A percentile compares a stretch with the other conserved stretches of the same genome.
Conservation (phyloP, 306 rosid genomes). For the Cyamopsis tetragonoloba region DNA sequence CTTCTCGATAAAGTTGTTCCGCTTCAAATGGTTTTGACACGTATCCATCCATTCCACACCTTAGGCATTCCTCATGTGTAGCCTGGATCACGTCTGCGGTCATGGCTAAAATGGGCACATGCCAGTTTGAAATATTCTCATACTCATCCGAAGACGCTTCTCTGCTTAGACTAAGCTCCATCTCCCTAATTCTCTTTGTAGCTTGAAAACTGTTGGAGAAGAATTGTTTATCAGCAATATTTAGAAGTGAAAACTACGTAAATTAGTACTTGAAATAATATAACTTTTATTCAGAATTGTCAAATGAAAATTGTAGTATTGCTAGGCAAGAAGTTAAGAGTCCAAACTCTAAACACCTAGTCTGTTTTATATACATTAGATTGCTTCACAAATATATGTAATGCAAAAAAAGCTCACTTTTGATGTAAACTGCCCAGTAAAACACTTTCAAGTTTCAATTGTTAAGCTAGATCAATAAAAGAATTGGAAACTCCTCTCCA, state of each 20-base stretch:
- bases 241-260: not conserved
- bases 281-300: not conserved
- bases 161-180: constrained; percentile 42
- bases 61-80: constrained; percentile 70
- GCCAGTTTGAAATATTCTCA: constrained; percentile 44
- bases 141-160: constrained; percentile 37
- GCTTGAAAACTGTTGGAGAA: constrained; percentile 68
- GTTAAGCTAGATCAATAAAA: not conserved
- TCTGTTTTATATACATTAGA: not conserved
- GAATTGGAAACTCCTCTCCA: not conserved
- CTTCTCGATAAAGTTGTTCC: constrained; percentile 86
- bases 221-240: not conserved
- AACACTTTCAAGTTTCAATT: not conserved
- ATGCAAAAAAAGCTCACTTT: not conserved
- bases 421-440: not conserved
- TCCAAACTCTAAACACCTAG: not conserved
- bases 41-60: constrained; percentile 89
- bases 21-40: constrained; percentile 98
- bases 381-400: constrained; percentile 13
- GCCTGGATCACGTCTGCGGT: constrained; percentile 97
- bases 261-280: not conserved
- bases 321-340: not conserved
- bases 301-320: not conserved
- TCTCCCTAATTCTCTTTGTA: constrained; percentile 58
- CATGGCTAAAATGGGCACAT: constrained; percentile 87